Evolutionary conservation across 805 yeast species (phyloP), one percentile per base, ranked within the genome.

Genomic region (Lachancea kluyveri): DNA sequence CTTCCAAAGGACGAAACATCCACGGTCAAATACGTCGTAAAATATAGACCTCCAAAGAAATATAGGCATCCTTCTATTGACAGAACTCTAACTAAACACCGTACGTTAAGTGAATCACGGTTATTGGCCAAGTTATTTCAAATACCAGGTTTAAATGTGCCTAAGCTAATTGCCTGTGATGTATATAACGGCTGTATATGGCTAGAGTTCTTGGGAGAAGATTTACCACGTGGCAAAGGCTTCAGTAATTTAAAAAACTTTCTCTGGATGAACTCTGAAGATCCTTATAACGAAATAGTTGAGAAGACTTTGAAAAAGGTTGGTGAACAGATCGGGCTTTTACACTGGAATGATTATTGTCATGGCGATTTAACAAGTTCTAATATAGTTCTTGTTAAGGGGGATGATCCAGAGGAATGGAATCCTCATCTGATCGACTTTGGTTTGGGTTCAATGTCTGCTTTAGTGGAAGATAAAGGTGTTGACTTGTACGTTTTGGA

Each of bases 331-430:
- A 69, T 88, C 25, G 95, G 81, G 0, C 57, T 68, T 24, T 58
- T 92, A 46, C 98, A 92, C 57, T 50, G 68, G 42, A 67, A 74
- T 41, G 94, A 85, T 42, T 73, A 84, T 52, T 77, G 86, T 16
- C 98, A 92, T 57, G 98, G 98, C 1, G 98, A 92, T 54, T 64
- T 92, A 45, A 92, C 98, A 0, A 77, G 90, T 14, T 88, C 97
- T 0, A 92, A 92, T 48, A 74, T 87, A 16, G 70, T 92, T 26
- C 50, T 88, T 10, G 61, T 60, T 12, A 52, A 57, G 29, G 39
- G 29, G 17, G 26, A 34, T 17, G n/a, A n/a, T n/a, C n/a, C n/a
- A n/a, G 26, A 37, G 8, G 30, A 32, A 3, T 59, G 59, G 57
- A 49, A 39, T 17, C 86, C 94, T 0, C 72, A 65, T 20, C 57